Percentiles rank a stretch among this genome's conserved stretches.
Conservation (phyloP, 495 filamentous ascomycete genomes). For the Tetracladium setigerum region DNA sequence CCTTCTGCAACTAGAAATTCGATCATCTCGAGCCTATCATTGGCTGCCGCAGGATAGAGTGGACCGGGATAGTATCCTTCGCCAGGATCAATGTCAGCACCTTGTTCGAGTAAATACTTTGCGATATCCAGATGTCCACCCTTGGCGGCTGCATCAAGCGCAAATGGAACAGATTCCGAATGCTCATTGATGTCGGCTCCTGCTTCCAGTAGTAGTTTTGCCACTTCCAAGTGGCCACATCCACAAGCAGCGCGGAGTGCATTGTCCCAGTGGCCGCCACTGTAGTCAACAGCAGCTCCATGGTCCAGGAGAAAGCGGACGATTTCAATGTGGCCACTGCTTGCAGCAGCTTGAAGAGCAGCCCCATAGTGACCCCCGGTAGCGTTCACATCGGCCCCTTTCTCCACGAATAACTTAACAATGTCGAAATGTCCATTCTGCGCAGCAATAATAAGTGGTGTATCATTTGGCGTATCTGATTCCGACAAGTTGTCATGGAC, state of each 20-base stretch:
- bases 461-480: conserved; percentile 8
- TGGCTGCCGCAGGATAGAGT: not conserved
- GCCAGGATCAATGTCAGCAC: conserved; percentile 3
- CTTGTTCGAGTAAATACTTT: conserved; percentile 8
- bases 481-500: conserved; percentile 13
- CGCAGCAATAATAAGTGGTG: conserved; percentile 5
- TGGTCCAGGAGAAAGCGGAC: conserved; percentile 12
- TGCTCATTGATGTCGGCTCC: conserved; percentile 20
- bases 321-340: conserved; percentile 1
- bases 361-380: not conserved
- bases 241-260: conserved; percentile 19
- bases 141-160: conserved; percentile 15
- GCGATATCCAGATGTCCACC: conserved; percentile 14
- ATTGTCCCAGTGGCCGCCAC: conserved; percentile 12
- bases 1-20: conserved; percentile 2
- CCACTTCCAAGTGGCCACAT: conserved; percentile 14
- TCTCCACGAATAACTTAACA: not conserved
- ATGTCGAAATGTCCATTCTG: not conserved
- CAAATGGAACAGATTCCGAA: conserved; percentile 7
- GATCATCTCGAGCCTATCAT: not conserved
- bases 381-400: not conserved
- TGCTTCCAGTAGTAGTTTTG: conserved; percentile 10
- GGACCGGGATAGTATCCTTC: not conserved
- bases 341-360: conserved; percentile 3
- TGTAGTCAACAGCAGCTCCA: conserved; percentile 7